Evolutionary conservation across 305 asterid genomes (phyloP).

Genomic region (Solanum aculeatissimum): DNA sequence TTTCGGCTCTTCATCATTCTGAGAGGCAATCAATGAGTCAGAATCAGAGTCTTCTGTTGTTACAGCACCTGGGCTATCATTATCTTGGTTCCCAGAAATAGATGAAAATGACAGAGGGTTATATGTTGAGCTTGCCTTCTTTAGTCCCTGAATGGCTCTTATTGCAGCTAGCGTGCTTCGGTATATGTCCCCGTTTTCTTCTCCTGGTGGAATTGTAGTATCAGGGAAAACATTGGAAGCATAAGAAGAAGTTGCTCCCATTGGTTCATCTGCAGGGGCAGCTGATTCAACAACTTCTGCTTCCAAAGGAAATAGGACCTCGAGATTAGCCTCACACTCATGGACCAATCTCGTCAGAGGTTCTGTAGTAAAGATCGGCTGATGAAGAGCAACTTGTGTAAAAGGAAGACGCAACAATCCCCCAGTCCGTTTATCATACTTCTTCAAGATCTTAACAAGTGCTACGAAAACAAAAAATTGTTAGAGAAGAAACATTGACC

Average conservation of each 20-base stretch:
- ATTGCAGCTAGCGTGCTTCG: slow-evolving; percentile 79
- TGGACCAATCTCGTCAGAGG: slow-evolving; percentile 73
- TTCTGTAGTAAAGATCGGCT: slow-evolving; percentile 84
- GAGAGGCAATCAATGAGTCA: slow-evolving; percentile 21
- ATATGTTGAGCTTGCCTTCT: slow-evolving; percentile 80
- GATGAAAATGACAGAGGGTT: slow-evolving; percentile 76
- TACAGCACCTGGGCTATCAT: slow-evolving; percentile 49
- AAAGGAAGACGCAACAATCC: slow-evolving; percentile 63
- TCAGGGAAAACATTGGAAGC: slow-evolving; percentile 10
- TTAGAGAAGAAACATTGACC: neutral
- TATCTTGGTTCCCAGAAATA: slow-evolving; percentile 50
- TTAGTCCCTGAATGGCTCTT: slow-evolving; percentile 69
- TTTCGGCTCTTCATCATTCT: slow-evolving; percentile 28
- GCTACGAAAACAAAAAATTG: slow-evolving; percentile 25
- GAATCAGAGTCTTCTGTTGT: slow-evolving; percentile 59
- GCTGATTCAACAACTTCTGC: slow-evolving; percentile 67
- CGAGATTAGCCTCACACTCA: slow-evolving; percentile 91
- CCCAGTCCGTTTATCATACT: slow-evolving; percentile 87
- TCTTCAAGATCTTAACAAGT: slow-evolving; percentile 79
- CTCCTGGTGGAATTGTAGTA: slow-evolving; percentile 23
- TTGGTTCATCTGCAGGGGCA: slow-evolving; percentile 12
- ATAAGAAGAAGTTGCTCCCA: slow-evolving; percentile 12
- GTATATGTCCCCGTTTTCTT: slow-evolving; percentile 61
- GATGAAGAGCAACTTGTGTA: slow-evolving; percentile 62
- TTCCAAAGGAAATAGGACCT: slow-evolving; percentile 71